Base-by-base conservation (phyloP, 768 basidiomycete genomes). In the Suillus subluteus region DNA sequence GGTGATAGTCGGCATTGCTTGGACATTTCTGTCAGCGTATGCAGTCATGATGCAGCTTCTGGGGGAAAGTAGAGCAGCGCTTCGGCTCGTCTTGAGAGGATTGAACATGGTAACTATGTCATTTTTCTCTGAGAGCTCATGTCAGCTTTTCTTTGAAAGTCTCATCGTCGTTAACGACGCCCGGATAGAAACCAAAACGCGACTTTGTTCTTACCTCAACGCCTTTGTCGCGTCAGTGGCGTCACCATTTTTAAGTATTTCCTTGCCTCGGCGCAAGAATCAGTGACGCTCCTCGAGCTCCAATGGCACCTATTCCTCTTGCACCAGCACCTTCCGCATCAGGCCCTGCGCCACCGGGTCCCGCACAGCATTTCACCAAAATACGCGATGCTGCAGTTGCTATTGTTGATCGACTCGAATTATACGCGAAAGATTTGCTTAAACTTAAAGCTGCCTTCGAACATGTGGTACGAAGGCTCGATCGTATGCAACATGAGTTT, bases 51-150 rank as follows among this genome's bases (percentile, higher is more conserved):
- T n/a, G n/a, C n/a, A n/a, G n/a, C n/a, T n/a, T n/a, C n/a, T n/a
- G n/a, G n/a, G n/a, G n/a, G n/a, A n/a, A n/a, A n/a, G n/a, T n/a
- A n/a, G n/a, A n/a, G n/a, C n/a, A n/a, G n/a, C n/a, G n/a, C n/a
- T n/a, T n/a, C n/a, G n/a, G n/a, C 78, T 86, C 74, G 91, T 96
- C 59, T 41, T 67, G 32, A 76, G 74, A 58, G 92, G 94, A 7
- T 79, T 94, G 54, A 69, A 87, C 68, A 92, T 89, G 85, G 92
- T 90, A 48, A 59, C 64, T 18, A 16, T 44, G 13, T n/a, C n/a
- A n/a, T n/a, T n/a, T n/a, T n/a, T n/a, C n/a, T n/a, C n/a, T n/a
- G n/a, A n/a, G n/a, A n/a, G n/a, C n/a, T n/a, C n/a, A n/a, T n/a
- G n/a, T 15, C 13, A 50, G 13, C 6, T 50, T 50, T 48, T 23